Percentiles rank a stretch among this genome's conserved stretches.
Evolutionary conservation across 129 eudicot species (phyloP).

Genomic region (Pulicaria dysenterica): DNA sequence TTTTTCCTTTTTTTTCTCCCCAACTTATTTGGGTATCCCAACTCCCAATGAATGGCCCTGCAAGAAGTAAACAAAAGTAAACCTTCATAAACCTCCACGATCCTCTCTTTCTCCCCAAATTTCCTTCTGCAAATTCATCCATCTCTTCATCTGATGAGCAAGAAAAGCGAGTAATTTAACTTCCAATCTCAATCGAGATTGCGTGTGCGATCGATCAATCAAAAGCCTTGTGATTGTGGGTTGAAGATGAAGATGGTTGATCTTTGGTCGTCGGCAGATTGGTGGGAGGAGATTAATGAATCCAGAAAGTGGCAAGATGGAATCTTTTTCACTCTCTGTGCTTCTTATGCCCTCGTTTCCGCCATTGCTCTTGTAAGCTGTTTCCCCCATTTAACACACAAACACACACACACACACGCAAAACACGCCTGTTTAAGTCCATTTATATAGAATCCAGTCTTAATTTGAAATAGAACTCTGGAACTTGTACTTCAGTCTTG

Average conservation of each 20-base stretch:
- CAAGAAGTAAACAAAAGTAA: no score
- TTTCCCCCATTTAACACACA: background rate
- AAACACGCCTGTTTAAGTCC: no score
- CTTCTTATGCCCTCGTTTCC: conserved; percentile 60
- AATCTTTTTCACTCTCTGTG: conserved; percentile 63
- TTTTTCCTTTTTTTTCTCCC: no score
- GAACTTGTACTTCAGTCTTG: conserved; percentile 17
- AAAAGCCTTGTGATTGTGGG: background rate
- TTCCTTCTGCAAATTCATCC: conserved; percentile 1
- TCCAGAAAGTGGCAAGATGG: conserved; percentile 68
- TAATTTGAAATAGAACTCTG: no score
- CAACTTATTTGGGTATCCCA: no score
- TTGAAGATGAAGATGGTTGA: conserved; percentile 26
- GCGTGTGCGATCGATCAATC: conserved; percentile 2
- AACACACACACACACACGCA: no score
- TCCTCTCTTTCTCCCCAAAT: conserved; percentile 10
- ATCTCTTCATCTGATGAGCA: no score
- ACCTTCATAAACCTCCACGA: background rate
- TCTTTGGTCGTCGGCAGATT: conserved; percentile 27
- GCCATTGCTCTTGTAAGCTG: conserved; percentile 58
- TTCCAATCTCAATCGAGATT: conserved; percentile 9
- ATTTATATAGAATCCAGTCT: no score
- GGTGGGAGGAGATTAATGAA: conserved; percentile 70
- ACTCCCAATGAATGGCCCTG: no score
- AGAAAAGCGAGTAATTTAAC: background rate